Percentiles rank a stretch among this genome's conserved stretches.
These are phyloP conservation scores for Mentha longifolia DNA, from an alignment of 257 asterid genomes.

Conservation along the genomic window DNA sequence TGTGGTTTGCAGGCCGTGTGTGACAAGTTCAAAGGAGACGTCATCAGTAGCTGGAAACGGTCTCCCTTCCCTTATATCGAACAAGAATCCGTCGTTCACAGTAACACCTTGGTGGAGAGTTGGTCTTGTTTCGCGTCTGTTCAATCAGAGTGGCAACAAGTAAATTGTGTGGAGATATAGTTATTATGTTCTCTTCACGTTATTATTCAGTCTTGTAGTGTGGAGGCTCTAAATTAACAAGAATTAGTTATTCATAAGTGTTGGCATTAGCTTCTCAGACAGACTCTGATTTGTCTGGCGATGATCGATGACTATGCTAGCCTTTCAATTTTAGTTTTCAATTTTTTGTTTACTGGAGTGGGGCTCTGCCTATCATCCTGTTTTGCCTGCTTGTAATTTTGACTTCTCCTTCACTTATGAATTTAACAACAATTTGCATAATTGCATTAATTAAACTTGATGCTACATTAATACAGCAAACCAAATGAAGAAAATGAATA, in stretches of 20 bases:
- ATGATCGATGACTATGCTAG: background rate
- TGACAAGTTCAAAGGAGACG: conserved; percentile 47
- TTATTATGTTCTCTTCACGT: background rate
- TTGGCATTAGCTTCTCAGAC: background rate
- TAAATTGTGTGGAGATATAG: conserved; percentile 25
- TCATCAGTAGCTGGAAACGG: conserved; percentile 41
- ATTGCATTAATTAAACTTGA: too few relatives aligned
- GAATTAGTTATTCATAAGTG: background rate
- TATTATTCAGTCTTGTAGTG: background rate
- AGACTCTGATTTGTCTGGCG: background rate
- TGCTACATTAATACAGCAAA: background rate
- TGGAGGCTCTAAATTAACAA: background rate
- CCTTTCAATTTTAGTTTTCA: background rate
- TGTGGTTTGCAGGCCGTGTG: conserved; percentile 48
- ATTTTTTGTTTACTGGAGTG: background rate
- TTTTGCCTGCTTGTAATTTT: background rate
- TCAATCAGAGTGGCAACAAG: conserved; percentile 47
- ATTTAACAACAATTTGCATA: background rate
- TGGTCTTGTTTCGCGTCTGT: conserved; percentile 62
- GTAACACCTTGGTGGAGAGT: conserved; percentile 92
- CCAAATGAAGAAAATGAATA: background rate
- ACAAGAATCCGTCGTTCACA: conserved; percentile 46
- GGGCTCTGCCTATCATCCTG: background rate
- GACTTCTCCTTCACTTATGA: background rate
- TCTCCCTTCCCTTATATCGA: conserved; percentile 61